Conservation (phyloP, 169 alveolate species). For the Plasmodium vivax region DNA sequence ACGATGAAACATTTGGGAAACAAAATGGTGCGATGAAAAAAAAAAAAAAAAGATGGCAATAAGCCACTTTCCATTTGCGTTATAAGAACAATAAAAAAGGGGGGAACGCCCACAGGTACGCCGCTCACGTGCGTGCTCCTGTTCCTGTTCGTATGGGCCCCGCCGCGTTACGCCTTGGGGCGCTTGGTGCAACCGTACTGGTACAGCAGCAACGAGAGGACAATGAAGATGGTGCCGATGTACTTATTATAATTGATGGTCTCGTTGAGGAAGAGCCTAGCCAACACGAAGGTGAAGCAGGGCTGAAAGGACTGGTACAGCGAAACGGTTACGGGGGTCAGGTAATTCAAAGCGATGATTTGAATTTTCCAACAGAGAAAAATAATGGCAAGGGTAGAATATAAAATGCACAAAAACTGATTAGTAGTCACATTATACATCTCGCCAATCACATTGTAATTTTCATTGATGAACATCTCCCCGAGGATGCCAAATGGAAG, state of each 20-base stretch:
- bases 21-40: background rate
- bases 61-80: background rate
- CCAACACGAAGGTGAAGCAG: conserved; percentile 76
- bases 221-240: conserved; percentile 75
- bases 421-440: conserved; percentile 6
- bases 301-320: conserved; percentile 79
- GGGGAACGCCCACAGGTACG: background rate
- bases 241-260: conserved; percentile 53
- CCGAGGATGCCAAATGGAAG: conserved; percentile 75
- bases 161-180: background rate
- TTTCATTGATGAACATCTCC: conserved; percentile 54
- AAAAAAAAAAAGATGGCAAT: background rate
- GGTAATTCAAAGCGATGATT: conserved; percentile 66
- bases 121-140: background rate
- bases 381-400: conserved; percentile 75
- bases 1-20: background rate
- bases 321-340: conserved; percentile 77
- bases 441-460: conserved; percentile 24
- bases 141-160: background rate
- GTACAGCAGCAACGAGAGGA: conserved; percentile 66
- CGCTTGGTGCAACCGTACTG: conserved; percentile 29
- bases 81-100: background rate
- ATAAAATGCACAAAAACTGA: conserved; percentile 62
- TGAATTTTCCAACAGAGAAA: conserved; percentile 78
- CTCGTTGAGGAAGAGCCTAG: conserved; percentile 74